Evolutionary conservation across 164 flowering plant species (phyloP), one percentile per base, ranked within the genome.

Genomic region (Litsea cubeba): DNA sequence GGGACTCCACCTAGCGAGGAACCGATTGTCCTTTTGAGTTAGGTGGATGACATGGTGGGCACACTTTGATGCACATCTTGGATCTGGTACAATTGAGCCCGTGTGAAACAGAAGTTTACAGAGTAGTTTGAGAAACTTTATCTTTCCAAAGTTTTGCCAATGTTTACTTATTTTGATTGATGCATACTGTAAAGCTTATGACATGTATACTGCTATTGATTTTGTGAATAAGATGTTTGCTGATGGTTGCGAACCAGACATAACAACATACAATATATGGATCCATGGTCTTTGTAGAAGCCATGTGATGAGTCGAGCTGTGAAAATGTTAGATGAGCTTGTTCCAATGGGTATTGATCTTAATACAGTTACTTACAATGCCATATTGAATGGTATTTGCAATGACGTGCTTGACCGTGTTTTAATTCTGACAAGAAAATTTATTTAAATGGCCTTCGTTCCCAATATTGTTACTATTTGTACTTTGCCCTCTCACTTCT

Each of bases 371-470:
- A 95, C 98, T 14, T 95, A 91, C 81, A 93, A 93, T 83, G 90
- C 89, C 49, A 76, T 93, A 85, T 62, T 95, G 77, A 90, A 83
- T 79, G 95, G 85, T 74, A 76, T 87, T 73, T 95, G 97, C 76
- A 69, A 80, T 78, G 95, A 89, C 76, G 79, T 87, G 65, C 81
- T 91, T 30, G 96, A 91, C 62, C 88, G 84, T 70, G 93, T 97
- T 72, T 83, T 86, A 89, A 86, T 88, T 62, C 65, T 92, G 70
- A 79, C 90, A 32, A 93, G 89, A 58, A 93, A 90, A 76, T 79
- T 95, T 83, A 87, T 93, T 72, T 93, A 93, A 88, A 86, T 90
- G 86, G 89, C 87, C 22, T 93, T 95, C 78, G 78, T 87, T 75
- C 97, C 99, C 22, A 87, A 93, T 83, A 78, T 86, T 30, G 87